These are phyloP conservation scores for Geum urbanum DNA, from an alignment of 306 rosid genomes.

Conservation along the genomic window DNA sequence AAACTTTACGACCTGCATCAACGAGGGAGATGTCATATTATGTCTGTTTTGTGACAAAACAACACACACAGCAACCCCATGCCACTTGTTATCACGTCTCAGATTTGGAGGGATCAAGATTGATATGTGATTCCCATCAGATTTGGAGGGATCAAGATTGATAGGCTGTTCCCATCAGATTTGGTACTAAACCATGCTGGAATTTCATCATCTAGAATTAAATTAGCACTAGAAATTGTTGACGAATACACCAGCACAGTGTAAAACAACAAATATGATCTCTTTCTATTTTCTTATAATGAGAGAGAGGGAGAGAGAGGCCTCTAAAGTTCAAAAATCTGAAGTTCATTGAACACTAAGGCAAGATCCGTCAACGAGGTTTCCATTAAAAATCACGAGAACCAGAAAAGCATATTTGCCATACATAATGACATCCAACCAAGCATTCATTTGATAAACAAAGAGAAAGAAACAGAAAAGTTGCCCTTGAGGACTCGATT, in stretches of 20 bases:
- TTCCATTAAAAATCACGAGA: not conserved
- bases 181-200: not conserved
- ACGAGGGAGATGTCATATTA: not conserved
- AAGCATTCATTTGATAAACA: not conserved
- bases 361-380: not conserved
- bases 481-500: too few relatives aligned
- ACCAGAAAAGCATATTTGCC: not conserved
- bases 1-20: not conserved
- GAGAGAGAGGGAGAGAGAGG: not conserved
- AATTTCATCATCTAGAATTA: not conserved
- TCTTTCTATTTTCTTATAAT: too few relatives aligned
- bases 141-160: too few relatives aligned
- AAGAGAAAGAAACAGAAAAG: not conserved
- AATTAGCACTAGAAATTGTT: too few relatives aligned
- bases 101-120: not conserved
- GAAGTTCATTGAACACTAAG: not conserved
- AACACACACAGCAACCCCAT: slow-evolving; percentile 14
- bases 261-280: too few relatives aligned
- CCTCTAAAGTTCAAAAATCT: not conserved
- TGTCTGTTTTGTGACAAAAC: not conserved
- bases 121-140: not conserved
- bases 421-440: not conserved
- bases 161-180: not conserved
- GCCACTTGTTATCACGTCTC: not conserved
- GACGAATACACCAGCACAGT: too few relatives aligned